These are phyloP conservation scores for Phytophthora brassicae DNA, from an alignment of 352 stramenopile species.

Conservation along the genomic window DNA sequence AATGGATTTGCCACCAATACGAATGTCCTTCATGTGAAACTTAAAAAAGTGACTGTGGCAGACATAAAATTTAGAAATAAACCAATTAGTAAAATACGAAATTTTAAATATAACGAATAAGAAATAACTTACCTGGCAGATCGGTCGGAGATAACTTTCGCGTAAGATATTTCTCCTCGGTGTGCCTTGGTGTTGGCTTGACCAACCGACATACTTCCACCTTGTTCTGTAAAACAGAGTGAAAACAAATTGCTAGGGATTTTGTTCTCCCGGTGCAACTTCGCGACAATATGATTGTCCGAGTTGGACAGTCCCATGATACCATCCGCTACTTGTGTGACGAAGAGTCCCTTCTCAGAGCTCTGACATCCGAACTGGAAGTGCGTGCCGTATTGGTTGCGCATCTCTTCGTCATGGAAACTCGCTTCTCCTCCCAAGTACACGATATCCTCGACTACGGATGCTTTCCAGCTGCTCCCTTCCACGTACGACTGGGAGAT, in stretches of 20 bases:
- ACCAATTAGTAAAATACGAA: constrained; percentile 7
- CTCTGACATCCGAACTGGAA: constrained; percentile 85
- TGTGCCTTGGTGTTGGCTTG: constrained; percentile 50
- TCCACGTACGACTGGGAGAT: constrained; percentile 87
- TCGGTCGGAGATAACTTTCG: constrained; percentile 49
- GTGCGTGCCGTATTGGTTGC: constrained; percentile 65
- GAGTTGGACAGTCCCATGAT: constrained; percentile 85
- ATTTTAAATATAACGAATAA: neutral
- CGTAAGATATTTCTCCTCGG: constrained; percentile 55
- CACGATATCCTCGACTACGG: constrained; percentile 80
- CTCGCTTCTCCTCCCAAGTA: constrained; percentile 69
- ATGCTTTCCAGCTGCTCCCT: constrained; percentile 82
- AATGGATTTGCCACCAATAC: constrained; percentile 62
- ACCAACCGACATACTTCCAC: constrained; percentile 73
- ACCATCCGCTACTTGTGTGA: constrained; percentile 78
- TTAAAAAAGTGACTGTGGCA: constrained; percentile 63
- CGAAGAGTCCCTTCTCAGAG: constrained; percentile 77
- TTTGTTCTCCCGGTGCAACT: constrained; percentile 78
- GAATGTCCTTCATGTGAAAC: constrained; percentile 67
- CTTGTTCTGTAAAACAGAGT: constrained; percentile 72
- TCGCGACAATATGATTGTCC: constrained; percentile 74
- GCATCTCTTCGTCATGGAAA: constrained; percentile 47
- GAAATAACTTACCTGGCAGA: constrained; percentile 20
- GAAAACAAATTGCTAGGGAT: constrained; percentile 79
- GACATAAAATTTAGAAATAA: constrained; percentile 5